Evolutionary conservation across 257 asterid species (phyloP).

Genomic region (Penstemon eatonii): DNA sequence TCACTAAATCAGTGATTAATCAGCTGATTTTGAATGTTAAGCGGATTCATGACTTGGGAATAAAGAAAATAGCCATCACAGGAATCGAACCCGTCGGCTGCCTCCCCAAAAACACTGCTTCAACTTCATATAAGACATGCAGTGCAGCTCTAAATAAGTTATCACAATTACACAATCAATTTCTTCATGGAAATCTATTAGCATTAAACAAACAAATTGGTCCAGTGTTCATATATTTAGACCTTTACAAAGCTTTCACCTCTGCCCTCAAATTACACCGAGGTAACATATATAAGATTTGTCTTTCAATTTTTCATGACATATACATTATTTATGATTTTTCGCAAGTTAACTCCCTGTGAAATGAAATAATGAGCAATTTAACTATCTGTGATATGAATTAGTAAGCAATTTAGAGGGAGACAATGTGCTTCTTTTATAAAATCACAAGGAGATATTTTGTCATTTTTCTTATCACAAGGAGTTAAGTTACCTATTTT

Average conservation of each 20-base stretch:
- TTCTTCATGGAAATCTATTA: slow-evolving; percentile 37
- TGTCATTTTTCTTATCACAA: no score
- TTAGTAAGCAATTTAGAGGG: no score
- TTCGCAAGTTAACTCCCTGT: no score
- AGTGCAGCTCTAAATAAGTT: slow-evolving; percentile 36
- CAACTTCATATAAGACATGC: slow-evolving; percentile 39
- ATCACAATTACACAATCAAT: slow-evolving; percentile 47
- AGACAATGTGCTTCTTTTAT: no score
- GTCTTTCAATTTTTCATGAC: no score
- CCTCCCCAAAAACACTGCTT: slow-evolving; percentile 40
- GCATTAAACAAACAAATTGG: slow-evolving; percentile 39
- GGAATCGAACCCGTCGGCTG: slow-evolving; percentile 62
- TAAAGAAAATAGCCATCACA: slow-evolving; percentile 46
- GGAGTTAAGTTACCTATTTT: no score
- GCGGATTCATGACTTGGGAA: slow-evolving; percentile 51
- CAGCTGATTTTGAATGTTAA: slow-evolving; percentile 46
- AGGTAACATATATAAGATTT: slow-evolving; percentile 33
- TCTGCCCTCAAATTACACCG: slow-evolving; percentile 39
- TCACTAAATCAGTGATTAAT: slow-evolving; percentile 41
- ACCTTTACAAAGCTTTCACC: slow-evolving; percentile 56
- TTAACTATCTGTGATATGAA: no score
- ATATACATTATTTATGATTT: no score
- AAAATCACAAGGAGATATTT: no score
- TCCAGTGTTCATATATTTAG: slow-evolving; percentile 41
- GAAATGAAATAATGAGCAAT: no score